Evolutionary conservation across 1,139 yeast genomes (phyloP).

Genomic region (Blastobotrys arbuscula): DNA sequence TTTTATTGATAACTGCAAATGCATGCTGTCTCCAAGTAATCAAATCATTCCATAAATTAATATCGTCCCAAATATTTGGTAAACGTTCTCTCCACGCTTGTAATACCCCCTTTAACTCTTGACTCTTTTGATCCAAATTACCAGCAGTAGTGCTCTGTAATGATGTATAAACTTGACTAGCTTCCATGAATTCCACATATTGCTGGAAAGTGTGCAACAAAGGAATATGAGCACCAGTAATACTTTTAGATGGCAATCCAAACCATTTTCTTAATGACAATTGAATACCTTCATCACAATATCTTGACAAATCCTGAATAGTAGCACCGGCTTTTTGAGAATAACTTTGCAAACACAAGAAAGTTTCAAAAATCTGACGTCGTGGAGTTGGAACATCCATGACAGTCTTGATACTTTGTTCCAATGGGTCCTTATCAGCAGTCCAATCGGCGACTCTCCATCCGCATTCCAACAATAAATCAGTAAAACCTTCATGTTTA

Average conservation of each 20-base stretch:
- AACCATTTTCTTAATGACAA: slow-evolving; percentile 91
- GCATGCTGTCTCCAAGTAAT: slow-evolving; percentile 99
- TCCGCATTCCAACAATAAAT: slow-evolving; percentile 89
- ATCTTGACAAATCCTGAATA: slow-evolving; percentile 65
- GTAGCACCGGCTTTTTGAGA: slow-evolving; percentile 79
- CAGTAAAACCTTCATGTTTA: slow-evolving; percentile 96
- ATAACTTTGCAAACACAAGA: slow-evolving; percentile 85
- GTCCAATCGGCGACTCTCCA: slow-evolving; percentile 99
- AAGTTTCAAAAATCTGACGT: slow-evolving; percentile 91
- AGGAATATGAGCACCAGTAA: slow-evolving; percentile 84
- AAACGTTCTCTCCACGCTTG: slow-evolving; percentile 98
- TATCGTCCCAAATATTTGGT: slow-evolving; percentile 97
- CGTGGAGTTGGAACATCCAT: slow-evolving; percentile 99
- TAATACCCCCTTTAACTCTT: slow-evolving; percentile 85
- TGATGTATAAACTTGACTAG: slow-evolving; percentile 88
- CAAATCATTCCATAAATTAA: slow-evolving; percentile 93
- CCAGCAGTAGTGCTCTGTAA: slow-evolving; percentile 87
- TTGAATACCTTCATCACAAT: slow-evolving; percentile 96
- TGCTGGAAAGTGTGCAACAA: slow-evolving; percentile 93
- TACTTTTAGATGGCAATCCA: slow-evolving; percentile 66
- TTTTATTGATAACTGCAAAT: slow-evolving; percentile 92
- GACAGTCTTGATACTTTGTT: slow-evolving; percentile 88
- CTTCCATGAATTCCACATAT: slow-evolving; percentile 96
- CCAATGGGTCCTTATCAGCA: slow-evolving; percentile 88
- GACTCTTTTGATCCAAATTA: slow-evolving; percentile 85